Evolutionary conservation across 805 yeast genomes (phyloP), one percentile per base, ranked within the genome.

Genomic region (Komagataella ulmi): DNA sequence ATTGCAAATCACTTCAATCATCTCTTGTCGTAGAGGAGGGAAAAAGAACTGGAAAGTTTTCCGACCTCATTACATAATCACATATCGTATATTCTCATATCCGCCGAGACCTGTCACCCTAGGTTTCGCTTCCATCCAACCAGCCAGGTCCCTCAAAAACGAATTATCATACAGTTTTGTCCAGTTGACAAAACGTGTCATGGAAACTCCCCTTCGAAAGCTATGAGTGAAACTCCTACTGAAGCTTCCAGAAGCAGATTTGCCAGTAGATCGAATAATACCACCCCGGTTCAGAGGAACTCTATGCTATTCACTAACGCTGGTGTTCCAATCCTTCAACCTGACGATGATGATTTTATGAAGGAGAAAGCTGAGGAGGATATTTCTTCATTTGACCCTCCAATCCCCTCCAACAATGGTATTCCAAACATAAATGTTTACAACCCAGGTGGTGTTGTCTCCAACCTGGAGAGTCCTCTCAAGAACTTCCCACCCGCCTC

Each of bases 1-100:
- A 60, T 81, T 84, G 55, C 88, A 85, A 3, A 72, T 59, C 14
- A 85, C 85, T 61, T 85, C 88, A 51, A 85, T 80, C 90, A 85
- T 84, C 30, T 19, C 46, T 21, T 7, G n/a, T 30, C 40, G 5
- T 10, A 10, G 40, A 30, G 36, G 7, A 5, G 14, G 10, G 40
- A 2, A 10, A 30, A 30, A 30, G 4, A 30, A 8, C 14, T 30
- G 14, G 40, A 30, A 30, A 30, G 40, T 30, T 30, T 10, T 30
- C 40, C 14, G 5, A 4, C 14, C 40, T 8, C 14, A 30, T 30
- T 30, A 30, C 40, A 30, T 30, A 30, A 30, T 30, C 40, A 10
- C 18, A 18, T 18, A 18, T 18, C 18, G 18, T 14, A 30, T 30
- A 10, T 14, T 30, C 12, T 10, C 40, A 30, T 8, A 12, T 30